These are phyloP conservation scores for Aschersonia sp. DNA, from an alignment of 2,329 filamentous ascomycete genomes.

Conservation along the genomic window DNA sequence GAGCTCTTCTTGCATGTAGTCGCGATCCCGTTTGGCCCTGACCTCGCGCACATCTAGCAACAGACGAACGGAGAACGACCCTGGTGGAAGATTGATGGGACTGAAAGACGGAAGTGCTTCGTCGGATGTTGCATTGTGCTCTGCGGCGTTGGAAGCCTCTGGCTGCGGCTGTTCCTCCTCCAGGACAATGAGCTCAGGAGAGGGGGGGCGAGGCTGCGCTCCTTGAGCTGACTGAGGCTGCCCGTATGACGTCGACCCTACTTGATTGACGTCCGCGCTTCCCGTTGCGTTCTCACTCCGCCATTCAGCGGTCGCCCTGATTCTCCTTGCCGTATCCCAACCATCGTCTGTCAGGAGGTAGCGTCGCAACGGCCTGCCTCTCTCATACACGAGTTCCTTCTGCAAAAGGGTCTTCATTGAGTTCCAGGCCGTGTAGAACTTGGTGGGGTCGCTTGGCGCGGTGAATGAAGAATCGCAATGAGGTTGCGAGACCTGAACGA, in stretches of 20 bases:
- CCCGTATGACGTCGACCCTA: background rate
- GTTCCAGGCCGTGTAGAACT: constrained; percentile 68
- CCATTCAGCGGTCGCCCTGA: constrained; percentile 37
- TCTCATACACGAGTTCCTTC: constrained; percentile 61
- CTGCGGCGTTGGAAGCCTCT: constrained; percentile 3
- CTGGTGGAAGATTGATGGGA: constrained; percentile 47
- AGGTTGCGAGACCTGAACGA: constrained; percentile 55
- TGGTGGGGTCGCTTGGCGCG: constrained; percentile 48
- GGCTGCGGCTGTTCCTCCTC: background rate
- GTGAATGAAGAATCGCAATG: constrained; percentile 63
- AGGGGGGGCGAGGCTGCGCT: constrained; percentile 5
- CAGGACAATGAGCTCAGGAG: constrained; percentile 3
- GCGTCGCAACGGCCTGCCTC: constrained; percentile 49
- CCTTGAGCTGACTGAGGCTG: background rate
- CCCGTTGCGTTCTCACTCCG: constrained; percentile 10
- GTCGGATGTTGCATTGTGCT: constrained; percentile 3
- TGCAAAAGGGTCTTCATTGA: constrained; percentile 63
- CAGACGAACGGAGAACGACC: constrained; percentile 56
- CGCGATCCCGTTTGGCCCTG: constrained; percentile 54
- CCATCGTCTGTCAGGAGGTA: constrained; percentile 66
- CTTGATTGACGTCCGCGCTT: background rate
- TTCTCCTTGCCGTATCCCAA: constrained; percentile 56
- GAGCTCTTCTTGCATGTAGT: constrained; percentile 63
- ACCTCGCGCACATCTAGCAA: constrained; percentile 65
- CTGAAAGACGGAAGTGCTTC: constrained; percentile 30